Conservation (phyloP, 2,329 filamentous ascomycete species). For the Ilyonectria robusta region DNA sequence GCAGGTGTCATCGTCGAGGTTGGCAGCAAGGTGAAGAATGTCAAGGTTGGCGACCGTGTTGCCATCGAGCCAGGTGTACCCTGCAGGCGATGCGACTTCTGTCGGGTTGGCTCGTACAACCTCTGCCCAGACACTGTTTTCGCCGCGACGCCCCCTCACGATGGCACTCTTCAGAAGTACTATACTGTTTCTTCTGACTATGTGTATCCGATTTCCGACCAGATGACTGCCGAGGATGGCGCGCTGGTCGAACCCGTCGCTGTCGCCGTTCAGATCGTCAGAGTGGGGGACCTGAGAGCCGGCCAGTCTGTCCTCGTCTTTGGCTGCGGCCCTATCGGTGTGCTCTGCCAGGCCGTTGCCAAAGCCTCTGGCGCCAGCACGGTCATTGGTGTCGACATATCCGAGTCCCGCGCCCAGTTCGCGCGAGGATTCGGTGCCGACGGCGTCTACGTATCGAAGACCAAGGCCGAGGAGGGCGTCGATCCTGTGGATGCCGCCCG, state of each 20-base stretch:
- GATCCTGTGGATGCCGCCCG: conserved; percentile 56
- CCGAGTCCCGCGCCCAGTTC: conserved; percentile 55
- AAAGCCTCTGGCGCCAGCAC: conserved; percentile 59
- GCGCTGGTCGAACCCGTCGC: conserved; percentile 29
- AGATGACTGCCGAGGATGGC: conserved; percentile 23
- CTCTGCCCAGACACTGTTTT: conserved; percentile 26
- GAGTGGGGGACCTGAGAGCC: conserved; percentile 10
- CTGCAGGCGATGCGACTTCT: conserved; percentile 59
- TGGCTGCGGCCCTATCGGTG: conserved; percentile 28
- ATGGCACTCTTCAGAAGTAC: conserved; percentile 29
- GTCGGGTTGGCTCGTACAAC: conserved; percentile 55
- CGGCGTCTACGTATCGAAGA: conserved; percentile 55
- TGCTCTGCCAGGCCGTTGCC: conserved; percentile 61
- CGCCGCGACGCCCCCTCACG: conserved; percentile 25
- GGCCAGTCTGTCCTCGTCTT: conserved; percentile 27
- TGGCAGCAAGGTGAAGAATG: conserved; percentile 21
- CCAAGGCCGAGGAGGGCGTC: conserved; percentile 42
- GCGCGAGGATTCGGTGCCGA: conserved; percentile 59
- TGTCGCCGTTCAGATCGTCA: conserved; percentile 27
- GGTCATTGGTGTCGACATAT: conserved; percentile 62
- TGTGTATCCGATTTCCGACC: conserved; percentile 18
- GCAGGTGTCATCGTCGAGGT: conserved; percentile 21
- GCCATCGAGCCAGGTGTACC: conserved; percentile 64
- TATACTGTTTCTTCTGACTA: conserved; percentile 23
- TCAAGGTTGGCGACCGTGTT: conserved; percentile 49